These are phyloP conservation scores for Tricholoma matsutake DNA, from an alignment of 768 basidiomycete species.

Conservation along the genomic window DNA sequence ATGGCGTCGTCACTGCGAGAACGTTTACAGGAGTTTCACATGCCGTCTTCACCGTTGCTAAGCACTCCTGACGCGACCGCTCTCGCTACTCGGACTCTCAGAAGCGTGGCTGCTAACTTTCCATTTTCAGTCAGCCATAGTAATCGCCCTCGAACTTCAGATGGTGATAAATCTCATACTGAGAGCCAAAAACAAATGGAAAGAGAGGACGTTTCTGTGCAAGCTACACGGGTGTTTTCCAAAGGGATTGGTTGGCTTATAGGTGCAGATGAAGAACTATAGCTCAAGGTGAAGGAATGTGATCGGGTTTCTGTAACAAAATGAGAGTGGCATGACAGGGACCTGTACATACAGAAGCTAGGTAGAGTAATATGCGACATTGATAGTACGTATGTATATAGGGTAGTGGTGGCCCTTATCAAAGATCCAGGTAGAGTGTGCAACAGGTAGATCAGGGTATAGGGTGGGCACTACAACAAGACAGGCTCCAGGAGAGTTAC, in stretches of 20 bases:
- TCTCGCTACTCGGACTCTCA: slow-evolving; percentile 75
- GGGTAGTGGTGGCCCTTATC: background rate
- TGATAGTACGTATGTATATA: background rate
- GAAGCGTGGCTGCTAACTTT: slow-evolving; percentile 70
- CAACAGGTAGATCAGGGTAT: background rate
- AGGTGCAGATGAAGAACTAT: slow-evolving; percentile 67
- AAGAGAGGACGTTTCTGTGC: slow-evolving; percentile 63
- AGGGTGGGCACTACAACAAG: background rate
- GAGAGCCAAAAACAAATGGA: slow-evolving; percentile 41
- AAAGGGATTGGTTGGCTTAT: slow-evolving; percentile 96
- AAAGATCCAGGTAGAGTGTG: slow-evolving; percentile 2
- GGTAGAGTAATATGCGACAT: background rate
- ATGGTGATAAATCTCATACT: slow-evolving; percentile 41
- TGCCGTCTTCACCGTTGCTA: slow-evolving; percentile 65
- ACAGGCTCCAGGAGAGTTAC: slow-evolving; percentile 3
- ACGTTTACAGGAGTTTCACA: slow-evolving; percentile 62
- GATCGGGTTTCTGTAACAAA: background rate
- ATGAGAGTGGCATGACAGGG: background rate
- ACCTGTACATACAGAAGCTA: background rate
- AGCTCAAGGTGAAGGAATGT: slow-evolving; percentile 3
- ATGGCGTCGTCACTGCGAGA: slow-evolving; percentile 54
- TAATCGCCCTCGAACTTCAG: slow-evolving; percentile 35
- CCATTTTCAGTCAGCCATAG: slow-evolving; percentile 57
- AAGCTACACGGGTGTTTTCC: slow-evolving; percentile 76
- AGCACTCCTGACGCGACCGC: slow-evolving; percentile 79